Base-by-base conservation (phyloP, 148 eudicot genomes). In the Rhododendron kiyosumense region DNA sequence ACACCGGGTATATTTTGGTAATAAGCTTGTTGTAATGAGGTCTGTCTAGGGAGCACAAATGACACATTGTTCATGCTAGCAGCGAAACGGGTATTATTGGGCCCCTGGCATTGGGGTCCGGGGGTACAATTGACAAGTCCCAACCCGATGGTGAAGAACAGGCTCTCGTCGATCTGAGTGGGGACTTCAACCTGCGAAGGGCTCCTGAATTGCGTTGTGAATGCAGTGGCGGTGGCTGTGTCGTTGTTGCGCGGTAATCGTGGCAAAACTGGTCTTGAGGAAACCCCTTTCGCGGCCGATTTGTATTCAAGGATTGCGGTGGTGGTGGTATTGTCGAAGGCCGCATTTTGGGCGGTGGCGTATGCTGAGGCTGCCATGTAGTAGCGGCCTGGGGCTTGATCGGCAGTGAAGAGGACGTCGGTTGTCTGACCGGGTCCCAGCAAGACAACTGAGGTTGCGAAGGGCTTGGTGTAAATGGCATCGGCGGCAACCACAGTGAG, bases 351-450 rank as follows among this genome's bases (percentile, higher is more conserved):
- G 7, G 92, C 95, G 22, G 93, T 91, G 65, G 93, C 92, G 69
- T 96, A 96, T 51, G 99, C 98, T 6, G 93, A 88, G 13, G 98
- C 97, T 17, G 99, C 97, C 92, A 94, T 92, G 88, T 92, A 95
- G 87, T 96, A 95, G 65, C 88, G 93, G 20, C 89, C 94, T 78
- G 95, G 91, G 22, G 93, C 77, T 84, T 94, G 98, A 82, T 96
- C 87, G 17, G 96, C 94, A 0, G 90, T 92, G 79, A 96, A 83
- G 82, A 96, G 93, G 86, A 95, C 95, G 84, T 93, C 87, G 6
- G 99, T 96, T 26, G 99, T 95, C 75, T 96, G 99, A 6, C 97
- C 99, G 0, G 99, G 99, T 81, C 95, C 99, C 18, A 96, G 73
- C 97, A 95, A 92, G 84, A 96, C 74, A 84, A 91, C 92, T 30